Base-by-base conservation (phyloP, 2,329 filamentous ascomycete genomes). In the Fusarium newnesense region DNA sequence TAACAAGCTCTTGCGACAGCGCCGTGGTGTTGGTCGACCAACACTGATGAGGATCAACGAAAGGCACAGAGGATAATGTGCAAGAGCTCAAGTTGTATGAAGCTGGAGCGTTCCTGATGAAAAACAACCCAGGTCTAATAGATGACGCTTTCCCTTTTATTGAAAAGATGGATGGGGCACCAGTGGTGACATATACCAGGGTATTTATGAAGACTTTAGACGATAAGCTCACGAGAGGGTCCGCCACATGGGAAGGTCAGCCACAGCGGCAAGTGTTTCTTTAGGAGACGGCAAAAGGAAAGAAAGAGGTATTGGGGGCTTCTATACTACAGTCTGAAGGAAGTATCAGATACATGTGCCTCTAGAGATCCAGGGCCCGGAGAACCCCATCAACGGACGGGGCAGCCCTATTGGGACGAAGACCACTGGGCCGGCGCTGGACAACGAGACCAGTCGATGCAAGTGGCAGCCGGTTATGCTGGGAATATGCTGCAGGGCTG, bases 81-180 rank as follows among this genome's bases (percentile, higher is more conserved):
- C 43, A 54, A 56, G 60, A 67, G 64, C 60, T 67, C 62, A 69
- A 62, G 60, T 57, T 43, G 52, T 42, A 47, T 54, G 64, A 74
- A 74, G 68, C 53, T 69, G 67, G 69, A 66, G 44, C 46, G 39
- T 50, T 69, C 65, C 47, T 60, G 58, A 68, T 67, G 66, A 59
- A 60, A 69, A 74, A 62, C 60, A 64, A 63, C 59, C 60, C 61
- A 67, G 53, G 60, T 53, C 47, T 66, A 60, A 63, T 47, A 69
- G 70, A 70, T 70, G 70, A 71, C 73, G 73, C 70, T 72, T 75
- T 75, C 60, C 73, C 73, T 73, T 75, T 75, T 73, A 74, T 75
- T 53, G 70, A 75, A 73, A 72, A 62, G 57, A 74, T 72, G 67
- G 60, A 73, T 65, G 61, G 70, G 67, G 67, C 67, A 37, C 43